phyloP scores from a whole-genome alignment of 148 eudicot genomes.

The Rhododendron williamsianum region DNA sequence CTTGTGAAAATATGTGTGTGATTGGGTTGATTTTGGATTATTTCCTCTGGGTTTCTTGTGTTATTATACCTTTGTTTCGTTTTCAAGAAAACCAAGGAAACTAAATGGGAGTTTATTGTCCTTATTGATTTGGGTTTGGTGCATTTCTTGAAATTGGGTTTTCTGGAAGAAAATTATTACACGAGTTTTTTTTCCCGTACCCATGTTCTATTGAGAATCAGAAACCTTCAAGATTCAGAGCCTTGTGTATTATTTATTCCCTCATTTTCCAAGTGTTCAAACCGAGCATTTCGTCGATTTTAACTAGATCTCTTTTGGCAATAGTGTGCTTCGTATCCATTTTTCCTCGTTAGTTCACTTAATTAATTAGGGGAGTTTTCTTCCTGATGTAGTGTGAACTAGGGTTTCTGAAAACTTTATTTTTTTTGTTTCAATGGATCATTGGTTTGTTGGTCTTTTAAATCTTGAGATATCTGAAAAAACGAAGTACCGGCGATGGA shows the following conservation, averaged over 20 bases:
- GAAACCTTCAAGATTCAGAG: neutral
- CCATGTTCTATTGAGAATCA: neutral
- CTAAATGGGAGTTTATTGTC: neutral
- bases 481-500: neutral
- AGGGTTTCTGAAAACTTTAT: neutral
- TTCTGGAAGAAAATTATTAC: neutral
- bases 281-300: neutral
- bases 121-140: neutral
- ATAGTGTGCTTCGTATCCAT: neutral
- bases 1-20: neutral
- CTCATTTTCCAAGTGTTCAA: neutral
- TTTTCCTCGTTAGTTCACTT: neutral
- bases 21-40: neutral
- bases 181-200: neutral
- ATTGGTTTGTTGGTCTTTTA: neutral
- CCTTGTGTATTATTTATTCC: neutral
- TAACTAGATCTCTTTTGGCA: neutral
- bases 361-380: neutral
- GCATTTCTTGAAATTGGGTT: neutral
- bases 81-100: neutral
- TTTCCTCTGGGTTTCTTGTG: neutral
- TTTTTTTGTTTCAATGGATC: neutral
- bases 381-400: neutral
- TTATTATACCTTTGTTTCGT: neutral
- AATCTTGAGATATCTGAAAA: neutral